Evolutionary conservation across 257 asterid species (phyloP).

Genomic region (Salvia hispanica): DNA sequence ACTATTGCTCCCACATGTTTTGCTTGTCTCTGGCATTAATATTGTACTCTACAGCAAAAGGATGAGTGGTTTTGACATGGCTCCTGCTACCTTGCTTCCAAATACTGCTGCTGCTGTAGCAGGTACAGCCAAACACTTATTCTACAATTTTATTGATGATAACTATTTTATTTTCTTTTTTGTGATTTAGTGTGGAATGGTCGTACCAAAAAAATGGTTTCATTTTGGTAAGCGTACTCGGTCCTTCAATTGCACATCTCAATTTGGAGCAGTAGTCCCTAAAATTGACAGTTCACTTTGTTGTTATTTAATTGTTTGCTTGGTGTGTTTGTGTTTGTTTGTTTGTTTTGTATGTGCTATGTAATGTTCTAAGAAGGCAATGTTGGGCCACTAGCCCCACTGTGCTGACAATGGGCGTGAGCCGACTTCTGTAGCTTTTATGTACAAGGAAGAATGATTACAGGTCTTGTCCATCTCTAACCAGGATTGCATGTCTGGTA

Average conservation of each 20-base stretch:
- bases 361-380: constrained; percentile 97
- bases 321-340: constrained; percentile 95
- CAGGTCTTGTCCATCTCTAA: constrained; percentile 99
- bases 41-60: constrained; percentile 74
- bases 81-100: constrained; percentile 77
- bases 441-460: constrained; percentile 85
- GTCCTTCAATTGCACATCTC: constrained; percentile 50
- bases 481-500: constrained; percentile 85
- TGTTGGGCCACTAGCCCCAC: constrained; percentile 99
- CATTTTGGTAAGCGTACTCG: constrained; percentile 80
- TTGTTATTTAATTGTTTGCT: constrained; percentile 58
- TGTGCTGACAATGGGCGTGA: constrained; percentile 99
- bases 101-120: constrained; percentile 53
- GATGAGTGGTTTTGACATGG: constrained; percentile 98
- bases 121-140: constrained; percentile 55
- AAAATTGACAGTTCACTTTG: constrained; percentile 40
- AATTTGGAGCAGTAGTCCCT: constrained; percentile 50
- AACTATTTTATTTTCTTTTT: constrained; percentile 45
- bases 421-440: constrained; percentile 99
- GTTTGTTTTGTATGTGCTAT: constrained; percentile 98
- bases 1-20: constrained; percentile 30
- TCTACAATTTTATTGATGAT: constrained; percentile 28
- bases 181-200: constrained; percentile 79
- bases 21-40: constrained; percentile 35
- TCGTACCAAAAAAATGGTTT: constrained; percentile 76